phyloP scores from a whole-genome alignment of 768 basidiomycete genomes.

The Xanthoconium stramineum region DNA sequence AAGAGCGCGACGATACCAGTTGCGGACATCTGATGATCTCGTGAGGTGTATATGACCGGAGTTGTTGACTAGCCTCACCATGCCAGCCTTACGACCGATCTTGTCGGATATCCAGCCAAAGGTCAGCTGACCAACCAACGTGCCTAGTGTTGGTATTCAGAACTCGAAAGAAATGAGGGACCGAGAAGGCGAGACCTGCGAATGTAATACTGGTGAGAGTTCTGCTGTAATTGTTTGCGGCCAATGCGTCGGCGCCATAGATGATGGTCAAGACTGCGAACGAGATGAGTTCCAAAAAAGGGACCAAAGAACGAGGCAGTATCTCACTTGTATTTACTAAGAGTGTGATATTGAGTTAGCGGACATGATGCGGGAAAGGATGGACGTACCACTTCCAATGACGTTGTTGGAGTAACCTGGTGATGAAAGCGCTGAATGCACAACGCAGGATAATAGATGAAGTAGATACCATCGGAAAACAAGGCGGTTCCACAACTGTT shows the following conservation, averaged over 20 bases:
- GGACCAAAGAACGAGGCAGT: not conserved
- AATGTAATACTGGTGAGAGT: slow-evolving; percentile 70
- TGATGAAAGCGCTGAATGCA: slow-evolving; percentile 4
- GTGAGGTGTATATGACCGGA: slow-evolving; percentile 10
- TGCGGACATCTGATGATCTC: slow-evolving; percentile 60
- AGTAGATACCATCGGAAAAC: slow-evolving; percentile 71
- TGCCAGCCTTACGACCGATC: slow-evolving; percentile 83
- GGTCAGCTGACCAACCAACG: slow-evolving; percentile 77
- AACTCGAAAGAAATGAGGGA: slow-evolving; percentile 61
- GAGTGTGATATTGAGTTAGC: slow-evolving; percentile 1
- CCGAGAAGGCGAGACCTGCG: slow-evolving; percentile 71
- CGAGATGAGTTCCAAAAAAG: not conserved
- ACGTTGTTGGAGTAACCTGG: slow-evolving; percentile 78
- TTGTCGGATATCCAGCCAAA: slow-evolving; percentile 88
- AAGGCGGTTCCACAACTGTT: slow-evolving; percentile 80
- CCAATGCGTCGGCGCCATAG: slow-evolving; percentile 57
- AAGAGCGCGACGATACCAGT: slow-evolving; percentile 83
- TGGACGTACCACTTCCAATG: slow-evolving; percentile 66
- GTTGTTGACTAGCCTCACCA: slow-evolving; percentile 46
- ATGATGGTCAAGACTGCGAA: slow-evolving; percentile 62
- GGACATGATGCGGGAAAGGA: not conserved
- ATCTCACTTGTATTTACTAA: slow-evolving; percentile 66
- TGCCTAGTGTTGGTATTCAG: slow-evolving; percentile 69
- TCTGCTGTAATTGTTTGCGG: slow-evolving; percentile 54
- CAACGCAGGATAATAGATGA: not conserved